Evolutionary conservation across 345 rosid genomes (phyloP), one percentile per base, ranked within the genome.

Genomic region (Citrus medica): DNA sequence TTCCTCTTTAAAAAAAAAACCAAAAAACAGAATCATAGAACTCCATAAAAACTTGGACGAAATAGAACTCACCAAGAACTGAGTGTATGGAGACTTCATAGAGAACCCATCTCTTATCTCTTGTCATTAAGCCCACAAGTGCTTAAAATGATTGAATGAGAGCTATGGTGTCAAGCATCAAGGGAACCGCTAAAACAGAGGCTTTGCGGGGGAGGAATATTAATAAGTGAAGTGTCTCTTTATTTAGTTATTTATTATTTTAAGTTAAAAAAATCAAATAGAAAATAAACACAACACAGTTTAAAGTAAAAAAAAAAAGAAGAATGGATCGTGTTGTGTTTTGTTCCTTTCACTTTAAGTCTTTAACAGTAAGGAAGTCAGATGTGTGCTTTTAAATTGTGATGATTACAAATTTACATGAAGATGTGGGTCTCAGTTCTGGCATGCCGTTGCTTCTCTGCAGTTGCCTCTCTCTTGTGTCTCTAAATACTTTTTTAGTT

Each of bases 151-250:
- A 89, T 86, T 84, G 82, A 81, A 53, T 66, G 67, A 80, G 76
- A 87, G 86, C 84, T 64, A 78, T 51, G 79, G 86, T 89, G 98
- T 86, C 80, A 78, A 86, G 97, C 89, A 91, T 87, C 83, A 79
- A 85, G 89, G 92, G 79, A 90, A 86, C 93, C 90, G 81, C 78
- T 65, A 53, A 46, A 86, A 82, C 82, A 84, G 83, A 76, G 79
- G 79, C 80, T 72, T 30, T 64, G 65, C 81, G 62, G 24, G 75
- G 56, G 79, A 61, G 69, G 78, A 82, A 77, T 73, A 46, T 12
- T 13, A 72, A 76, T 73, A 80, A 81, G 82, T 67, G 70, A 27
- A 69, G 67, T 51, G 51, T 76, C 85, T 74, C 81, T 71, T 80
- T 79, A 73, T 76, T 79, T 46, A 46, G 71, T 81, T 24, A 62